Evolutionary conservation across 345 rosid species (phyloP), one percentile per base, ranked within the genome.

Genomic region (Eucalyptus polybractea): DNA sequence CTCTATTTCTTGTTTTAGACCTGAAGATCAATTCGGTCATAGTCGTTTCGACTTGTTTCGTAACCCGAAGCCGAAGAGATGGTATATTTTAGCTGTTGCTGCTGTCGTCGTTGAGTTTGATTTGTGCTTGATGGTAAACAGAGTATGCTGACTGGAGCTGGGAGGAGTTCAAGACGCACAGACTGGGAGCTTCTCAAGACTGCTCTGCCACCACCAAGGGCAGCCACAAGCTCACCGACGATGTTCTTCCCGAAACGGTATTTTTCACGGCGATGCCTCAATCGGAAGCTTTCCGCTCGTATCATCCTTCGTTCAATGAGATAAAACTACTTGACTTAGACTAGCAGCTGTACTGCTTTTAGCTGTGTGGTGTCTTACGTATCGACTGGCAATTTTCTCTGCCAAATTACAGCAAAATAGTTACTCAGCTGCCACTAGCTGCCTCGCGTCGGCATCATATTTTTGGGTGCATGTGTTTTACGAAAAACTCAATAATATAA

Each of bases 81-180:
- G 45, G 81, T 72, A 9, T 56, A 69, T 21, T 76, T 37, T 76
- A 76, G 45, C 45, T 40, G 67, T 47, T 33, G 42, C 67, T 67
- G 87, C 72, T n/a, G 44, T 87, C 27, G 65, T 33, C 33, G 14
- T 76, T 21, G 83, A 72, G 45, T 72, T 50, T 76, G 17, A 10
- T 76, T 67, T 58, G 88, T 47, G 53, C 51, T 89, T 86, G 65
- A 62, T 76, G 42, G 90, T 51, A 7, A 50, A 88, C 95, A 98
- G 99, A 94, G n/a, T 98, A 94, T 94, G 95, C 98, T 93, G 99
- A 98, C 91, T 94, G 94, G 99, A 95, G 95, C 45, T 97, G 99
- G 99, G 93, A 95, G 91, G 99, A 97, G 94, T 98, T 98, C 93
- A 93, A 90, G 88, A 96, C 86, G 91, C 94, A 92, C 86, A 94